Percentiles rank a stretch among this genome's conserved stretches.
Evolutionary conservation across 139 green algal species (phyloP).

Genomic region (Edaphochlamys debaryana): DNA sequence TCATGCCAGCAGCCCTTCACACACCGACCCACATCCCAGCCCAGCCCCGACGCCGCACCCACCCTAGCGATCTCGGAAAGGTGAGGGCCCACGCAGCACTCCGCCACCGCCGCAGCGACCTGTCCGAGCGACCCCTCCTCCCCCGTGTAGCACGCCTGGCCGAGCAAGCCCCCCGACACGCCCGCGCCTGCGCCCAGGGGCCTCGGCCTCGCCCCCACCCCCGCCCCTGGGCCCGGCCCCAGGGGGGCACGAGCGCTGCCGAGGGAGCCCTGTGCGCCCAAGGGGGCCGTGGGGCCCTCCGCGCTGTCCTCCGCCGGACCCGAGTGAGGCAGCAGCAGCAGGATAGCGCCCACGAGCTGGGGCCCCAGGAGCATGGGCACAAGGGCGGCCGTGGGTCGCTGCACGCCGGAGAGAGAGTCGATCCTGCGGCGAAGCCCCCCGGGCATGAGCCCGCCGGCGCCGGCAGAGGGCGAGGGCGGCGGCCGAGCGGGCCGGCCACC

Average conservation of each 20-base stretch:
- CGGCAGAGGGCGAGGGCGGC: neutral
- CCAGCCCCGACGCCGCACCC: neutral
- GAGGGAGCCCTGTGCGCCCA: too few relatives aligned
- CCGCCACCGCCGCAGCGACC: neutral
- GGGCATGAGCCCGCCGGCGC: neutral
- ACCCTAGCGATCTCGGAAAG: neutral
- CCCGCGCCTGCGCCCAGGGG: too few relatives aligned
- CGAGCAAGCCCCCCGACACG: too few relatives aligned
- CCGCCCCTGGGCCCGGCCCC: too few relatives aligned
- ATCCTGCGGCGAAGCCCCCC: neutral
- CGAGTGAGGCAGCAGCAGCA: neutral
- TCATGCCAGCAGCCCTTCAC: too few relatives aligned
- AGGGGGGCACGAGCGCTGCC: too few relatives aligned
- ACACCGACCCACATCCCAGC: neutral
- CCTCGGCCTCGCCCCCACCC: neutral
- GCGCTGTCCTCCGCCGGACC: neutral
- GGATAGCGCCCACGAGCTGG: neutral
- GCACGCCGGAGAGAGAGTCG: too few relatives aligned
- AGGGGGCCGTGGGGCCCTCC: neutral
- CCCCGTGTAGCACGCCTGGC: neutral
- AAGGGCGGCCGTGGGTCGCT: neutral
- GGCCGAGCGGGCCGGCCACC: too few relatives aligned
- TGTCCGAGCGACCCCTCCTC: too few relatives aligned
- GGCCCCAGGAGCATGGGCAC: neutral
- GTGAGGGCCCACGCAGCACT: constrained; percentile 25